A percentile compares a stretch with the other conserved stretches of the same genome.
Conservation (phyloP, 2,329 filamentous ascomycete species). For the Aureobasidium sp. region DNA sequence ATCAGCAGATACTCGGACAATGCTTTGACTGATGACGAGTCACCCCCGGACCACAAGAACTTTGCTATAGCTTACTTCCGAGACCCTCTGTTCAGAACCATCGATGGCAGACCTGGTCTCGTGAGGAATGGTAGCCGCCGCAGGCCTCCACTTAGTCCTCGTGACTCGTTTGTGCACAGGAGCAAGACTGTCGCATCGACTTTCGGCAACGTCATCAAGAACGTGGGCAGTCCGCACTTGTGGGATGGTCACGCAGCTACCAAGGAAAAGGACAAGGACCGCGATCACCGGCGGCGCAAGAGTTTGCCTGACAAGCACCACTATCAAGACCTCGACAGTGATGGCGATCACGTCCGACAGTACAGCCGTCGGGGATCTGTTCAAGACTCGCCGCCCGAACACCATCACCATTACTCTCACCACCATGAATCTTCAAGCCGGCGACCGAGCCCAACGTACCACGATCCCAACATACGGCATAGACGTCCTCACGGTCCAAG, state of each 20-base stretch:
- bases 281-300: conserved; percentile 12
- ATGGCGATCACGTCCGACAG: neutral
- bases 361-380: conserved; percentile 7
- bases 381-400: conserved; percentile 24
- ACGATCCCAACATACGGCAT: neutral
- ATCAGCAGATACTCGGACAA: conserved; percentile 15
- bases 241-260: conserved; percentile 27
- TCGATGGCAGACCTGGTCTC: conserved; percentile 37
- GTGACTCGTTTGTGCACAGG: conserved; percentile 28
- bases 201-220: conserved; percentile 30
- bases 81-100: conserved; percentile 43
- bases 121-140: conserved; percentile 33
- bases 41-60: conserved; percentile 33
- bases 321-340: conserved; percentile 20
- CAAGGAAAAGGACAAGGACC: conserved; percentile 19
- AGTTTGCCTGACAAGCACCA: conserved; percentile 22
- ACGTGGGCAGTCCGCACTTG: conserved; percentile 30
- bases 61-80: conserved; percentile 43
- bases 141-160: conserved; percentile 25
- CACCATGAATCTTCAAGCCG: conserved; percentile 26
- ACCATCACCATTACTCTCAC: conserved; percentile 28
- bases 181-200: conserved; percentile 31
- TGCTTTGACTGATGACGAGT: conserved; percentile 25
- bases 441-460: neutral
- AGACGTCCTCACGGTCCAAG: neutral